phyloP scores from a whole-genome alignment of 345 rosid species.

The Angophora floribunda region DNA sequence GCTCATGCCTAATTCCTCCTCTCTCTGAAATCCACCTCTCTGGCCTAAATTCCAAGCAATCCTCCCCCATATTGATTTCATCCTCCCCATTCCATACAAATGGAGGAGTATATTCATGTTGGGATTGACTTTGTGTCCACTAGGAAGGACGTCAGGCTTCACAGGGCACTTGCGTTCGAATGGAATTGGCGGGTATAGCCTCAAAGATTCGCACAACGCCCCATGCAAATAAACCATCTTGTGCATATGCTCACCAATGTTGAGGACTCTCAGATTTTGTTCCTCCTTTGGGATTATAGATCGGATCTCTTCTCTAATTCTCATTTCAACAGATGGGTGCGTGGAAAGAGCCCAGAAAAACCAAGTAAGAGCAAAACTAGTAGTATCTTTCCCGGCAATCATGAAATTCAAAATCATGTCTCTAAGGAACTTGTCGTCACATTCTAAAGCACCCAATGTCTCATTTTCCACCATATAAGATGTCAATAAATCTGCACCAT shows the following conservation, averaged over 20 bases:
- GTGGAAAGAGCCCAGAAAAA: slow-evolving; percentile 34
- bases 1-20: slow-evolving; percentile 14
- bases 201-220: slow-evolving; percentile 13
- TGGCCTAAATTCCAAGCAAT: slow-evolving; percentile 23
- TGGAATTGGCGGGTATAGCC: slow-evolving; percentile 28
- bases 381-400: slow-evolving; percentile 49
- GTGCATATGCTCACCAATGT: neutral
- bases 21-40: slow-evolving; percentile 21
- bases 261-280: neutral
- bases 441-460: neutral
- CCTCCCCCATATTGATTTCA: slow-evolving; percentile 24
- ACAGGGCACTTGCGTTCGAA: slow-evolving; percentile 10
- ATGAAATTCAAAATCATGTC: slow-evolving; percentile 39
- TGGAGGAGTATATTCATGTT: slow-evolving; percentile 1
- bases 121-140: slow-evolving; percentile 15
- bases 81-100: slow-evolving; percentile 22
- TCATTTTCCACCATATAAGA: slow-evolving; percentile 12
- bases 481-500: slow-evolving; percentile 24
- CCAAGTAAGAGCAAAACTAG: slow-evolving; percentile 28
- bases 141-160: slow-evolving; percentile 17
- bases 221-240: slow-evolving; percentile 25
- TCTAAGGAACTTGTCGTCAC: slow-evolving; percentile 30
- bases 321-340: slow-evolving; percentile 11
- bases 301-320: slow-evolving; percentile 38
- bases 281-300: neutral